Conservation (phyloP, 257 asterid species). For the Jacaranda mimosifolia region DNA sequence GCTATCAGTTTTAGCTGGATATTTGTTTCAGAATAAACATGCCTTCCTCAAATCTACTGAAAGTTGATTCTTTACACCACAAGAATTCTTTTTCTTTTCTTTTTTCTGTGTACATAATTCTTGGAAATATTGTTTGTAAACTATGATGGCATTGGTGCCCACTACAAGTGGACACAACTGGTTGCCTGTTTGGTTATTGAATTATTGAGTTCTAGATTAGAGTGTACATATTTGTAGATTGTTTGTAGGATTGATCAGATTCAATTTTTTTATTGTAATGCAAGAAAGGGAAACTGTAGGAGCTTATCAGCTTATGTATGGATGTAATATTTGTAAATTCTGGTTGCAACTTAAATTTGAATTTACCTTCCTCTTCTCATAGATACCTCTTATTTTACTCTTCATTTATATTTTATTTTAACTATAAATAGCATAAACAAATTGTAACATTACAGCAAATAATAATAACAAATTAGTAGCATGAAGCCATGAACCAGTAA, state of each 20-base stretch:
- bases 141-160: not conserved
- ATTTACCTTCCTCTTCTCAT: no score
- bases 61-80: slow-evolving; percentile 25
- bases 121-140: not conserved
- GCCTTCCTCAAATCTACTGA: slow-evolving; percentile 27
- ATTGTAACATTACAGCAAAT: no score
- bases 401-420: no score
- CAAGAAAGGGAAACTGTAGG: not conserved
- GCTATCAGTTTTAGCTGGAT: slow-evolving; percentile 56
- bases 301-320: not conserved
- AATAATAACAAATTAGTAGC: no score
- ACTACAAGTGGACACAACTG: not conserved
- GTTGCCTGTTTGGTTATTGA: slow-evolving; percentile 4
- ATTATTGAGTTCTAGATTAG: slow-evolving; percentile 27
- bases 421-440: no score
- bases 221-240: slow-evolving; percentile 26
- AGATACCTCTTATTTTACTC: no score
- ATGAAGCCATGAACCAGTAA: no score
- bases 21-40: slow-evolving; percentile 40
- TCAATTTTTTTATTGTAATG: slow-evolving; percentile 29
- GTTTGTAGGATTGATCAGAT: slow-evolving; percentile 5
- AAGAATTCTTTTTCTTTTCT: not conserved
- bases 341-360: no score
- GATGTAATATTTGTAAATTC: not conserved
- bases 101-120: slow-evolving; percentile 33